Conservation (phyloP, 2,329 filamentous ascomycete species). For the Trichoderma asperellum region DNA sequence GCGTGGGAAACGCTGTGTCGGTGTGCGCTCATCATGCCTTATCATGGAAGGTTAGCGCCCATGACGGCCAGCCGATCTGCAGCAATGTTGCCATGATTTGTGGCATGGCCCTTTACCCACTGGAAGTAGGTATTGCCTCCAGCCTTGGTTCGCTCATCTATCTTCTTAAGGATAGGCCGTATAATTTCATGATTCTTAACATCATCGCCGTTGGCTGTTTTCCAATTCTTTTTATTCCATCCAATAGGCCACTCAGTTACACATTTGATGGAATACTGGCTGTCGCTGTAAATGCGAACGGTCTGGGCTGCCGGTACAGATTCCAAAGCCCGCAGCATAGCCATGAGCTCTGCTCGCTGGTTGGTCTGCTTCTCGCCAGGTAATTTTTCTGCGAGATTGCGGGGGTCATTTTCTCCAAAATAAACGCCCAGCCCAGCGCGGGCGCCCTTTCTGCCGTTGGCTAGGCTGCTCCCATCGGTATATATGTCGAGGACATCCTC, state of each 20-base stretch:
- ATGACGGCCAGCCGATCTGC: conserved; percentile 77
- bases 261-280: conserved; percentile 87
- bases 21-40: conserved; percentile 16
- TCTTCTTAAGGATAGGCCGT: conserved; percentile 68
- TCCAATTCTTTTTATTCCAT: conserved; percentile 80
- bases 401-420: conserved; percentile 60
- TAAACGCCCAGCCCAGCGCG: conserved; percentile 66
- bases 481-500: conserved; percentile 50
- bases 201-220: conserved; percentile 66
- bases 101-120: conserved; percentile 88
- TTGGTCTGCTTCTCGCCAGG: conserved; percentile 81
- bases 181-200: conserved; percentile 91
- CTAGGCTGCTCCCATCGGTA: conserved; percentile 65
- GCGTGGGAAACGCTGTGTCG: neutral
- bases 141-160: conserved; percentile 67
- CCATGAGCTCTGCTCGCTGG: conserved; percentile 92
- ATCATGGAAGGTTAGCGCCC: conserved; percentile 40
- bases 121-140: conserved; percentile 70
- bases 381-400: conserved; percentile 76
- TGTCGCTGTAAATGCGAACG: conserved; percentile 84
- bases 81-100: conserved; percentile 73
- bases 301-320: conserved; percentile 68
- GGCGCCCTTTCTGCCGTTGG: conserved; percentile 61
- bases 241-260: conserved; percentile 79
- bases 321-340: conserved; percentile 81